Evolutionary conservation across 495 filamentous ascomycete species (phyloP).

Genomic region (Tuber calosporum): DNA sequence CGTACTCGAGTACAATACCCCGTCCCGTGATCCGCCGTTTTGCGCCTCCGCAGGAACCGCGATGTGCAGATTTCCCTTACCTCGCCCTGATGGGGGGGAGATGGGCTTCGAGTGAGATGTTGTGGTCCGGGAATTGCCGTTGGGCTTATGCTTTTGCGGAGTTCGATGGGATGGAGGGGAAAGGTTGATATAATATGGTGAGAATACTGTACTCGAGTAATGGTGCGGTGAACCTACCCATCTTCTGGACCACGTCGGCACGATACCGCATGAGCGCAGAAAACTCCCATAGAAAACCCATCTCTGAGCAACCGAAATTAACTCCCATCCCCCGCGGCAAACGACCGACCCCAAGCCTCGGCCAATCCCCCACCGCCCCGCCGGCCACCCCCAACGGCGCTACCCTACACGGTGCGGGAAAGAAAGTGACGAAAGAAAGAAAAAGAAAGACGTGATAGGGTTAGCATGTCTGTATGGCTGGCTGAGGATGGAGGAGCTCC

Average conservation of each 20-base stretch:
- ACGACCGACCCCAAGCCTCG: background rate
- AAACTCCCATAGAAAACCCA: background rate
- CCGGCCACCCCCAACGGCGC: background rate
- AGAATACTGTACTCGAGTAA: too few relatives aligned
- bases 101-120: background rate
- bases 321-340: background rate
- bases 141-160: background rate
- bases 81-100: background rate
- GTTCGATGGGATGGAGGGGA: background rate
- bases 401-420: background rate
- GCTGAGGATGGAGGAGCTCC: background rate
- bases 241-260: background rate
- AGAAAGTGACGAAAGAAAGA: background rate
- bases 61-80: background rate
- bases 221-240: background rate
- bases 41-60: background rate
- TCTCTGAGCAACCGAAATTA: background rate
- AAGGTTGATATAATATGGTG: background rate
- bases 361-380: conserved; percentile 4
- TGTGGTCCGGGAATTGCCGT: background rate
- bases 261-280: background rate
- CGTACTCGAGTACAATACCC: background rate
- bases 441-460: background rate
- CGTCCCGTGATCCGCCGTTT: background rate
- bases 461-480: background rate